A percentile compares a stretch with the other conserved stretches of the same genome.
Conservation (phyloP, 139 green algal species). For the Chlorella vulgaris region DNA sequence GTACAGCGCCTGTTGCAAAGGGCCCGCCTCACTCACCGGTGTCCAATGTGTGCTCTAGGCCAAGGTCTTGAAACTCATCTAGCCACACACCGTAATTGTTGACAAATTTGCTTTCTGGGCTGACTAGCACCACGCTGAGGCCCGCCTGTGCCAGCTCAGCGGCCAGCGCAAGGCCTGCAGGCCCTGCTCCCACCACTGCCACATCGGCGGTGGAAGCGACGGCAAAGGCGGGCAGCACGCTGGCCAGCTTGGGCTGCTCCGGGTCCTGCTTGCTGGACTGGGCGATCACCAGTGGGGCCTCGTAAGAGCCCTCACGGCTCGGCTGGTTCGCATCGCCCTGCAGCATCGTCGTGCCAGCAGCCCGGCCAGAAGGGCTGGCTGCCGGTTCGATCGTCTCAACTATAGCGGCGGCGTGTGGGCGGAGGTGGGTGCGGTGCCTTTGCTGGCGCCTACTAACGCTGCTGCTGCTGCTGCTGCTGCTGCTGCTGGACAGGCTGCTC, state of each 20-base stretch:
- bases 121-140: conserved; percentile 76
- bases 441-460: too few species aligned
- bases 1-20: neutral
- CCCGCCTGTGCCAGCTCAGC: conserved; percentile 81
- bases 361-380: neutral
- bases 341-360: neutral
- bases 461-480: neutral
- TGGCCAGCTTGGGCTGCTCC: conserved; percentile 61
- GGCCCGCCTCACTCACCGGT: conserved; percentile 64
- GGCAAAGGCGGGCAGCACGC: conserved; percentile 52
- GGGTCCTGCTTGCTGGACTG: conserved; percentile 75
- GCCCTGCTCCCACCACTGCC: conserved; percentile 86
- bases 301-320: conserved; percentile 66
- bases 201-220: conserved; percentile 57
- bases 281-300: conserved; percentile 60
- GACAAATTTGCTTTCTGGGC: conserved; percentile 54
- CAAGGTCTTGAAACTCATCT: conserved; percentile 96
- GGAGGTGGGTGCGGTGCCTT: neutral
- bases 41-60: conserved; percentile 82
- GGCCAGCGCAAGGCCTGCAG: conserved; percentile 88
- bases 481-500: neutral
- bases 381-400: neutral
- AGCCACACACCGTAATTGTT: conserved; percentile 99
- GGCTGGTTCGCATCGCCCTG: conserved; percentile 53
- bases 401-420: neutral